A percentile compares a stretch with the other conserved stretches of the same genome.
These are phyloP conservation scores for Petunia axillaris DNA, from an alignment of 257 asterid genomes.

Conservation along the genomic window DNA sequence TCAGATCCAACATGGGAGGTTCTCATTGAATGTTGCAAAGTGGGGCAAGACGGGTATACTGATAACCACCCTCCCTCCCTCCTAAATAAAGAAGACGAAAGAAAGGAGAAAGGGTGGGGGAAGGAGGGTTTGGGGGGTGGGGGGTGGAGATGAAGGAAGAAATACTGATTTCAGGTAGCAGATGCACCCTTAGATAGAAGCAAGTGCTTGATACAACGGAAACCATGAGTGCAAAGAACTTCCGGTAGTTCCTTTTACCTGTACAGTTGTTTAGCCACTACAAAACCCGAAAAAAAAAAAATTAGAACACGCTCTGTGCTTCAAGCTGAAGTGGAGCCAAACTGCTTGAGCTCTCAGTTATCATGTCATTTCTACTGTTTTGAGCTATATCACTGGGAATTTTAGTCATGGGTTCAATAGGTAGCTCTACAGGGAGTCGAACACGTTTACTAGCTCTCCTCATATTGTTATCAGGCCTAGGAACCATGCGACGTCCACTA, in stretches of 20 bases:
- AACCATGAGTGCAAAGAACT: conserved; percentile 92
- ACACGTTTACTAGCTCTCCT: conserved; percentile 71
- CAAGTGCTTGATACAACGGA: conserved; percentile 32
- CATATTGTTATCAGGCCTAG: conserved; percentile 51
- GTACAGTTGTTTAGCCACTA: conserved; percentile 99
- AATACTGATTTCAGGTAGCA: neutral
- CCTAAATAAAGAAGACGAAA: neutral
- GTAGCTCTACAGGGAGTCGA: conserved; percentile 77
- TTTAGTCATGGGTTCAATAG: conserved; percentile 49
- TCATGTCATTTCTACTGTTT: conserved; percentile 13
- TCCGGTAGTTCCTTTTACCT: conserved; percentile 90
- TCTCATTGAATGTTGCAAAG: neutral
- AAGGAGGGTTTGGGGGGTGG: neutral
- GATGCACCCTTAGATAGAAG: neutral
- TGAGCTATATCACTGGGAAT: conserved; percentile 31
- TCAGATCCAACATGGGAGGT: neutral
- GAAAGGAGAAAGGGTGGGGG: neutral
- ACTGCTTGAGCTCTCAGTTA: conserved; percentile 50
- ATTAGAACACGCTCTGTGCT: conserved; percentile 56
- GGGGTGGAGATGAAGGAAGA: neutral
- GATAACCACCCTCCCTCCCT: neutral
- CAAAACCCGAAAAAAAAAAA: conserved; percentile 35
- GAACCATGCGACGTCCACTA: conserved; percentile 55
- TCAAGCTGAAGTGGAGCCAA: conserved; percentile 74
- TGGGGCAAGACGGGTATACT: neutral